Evolutionary conservation across 495 filamentous ascomycete genomes (phyloP).

Genomic region (Jackrogersella minutella): DNA sequence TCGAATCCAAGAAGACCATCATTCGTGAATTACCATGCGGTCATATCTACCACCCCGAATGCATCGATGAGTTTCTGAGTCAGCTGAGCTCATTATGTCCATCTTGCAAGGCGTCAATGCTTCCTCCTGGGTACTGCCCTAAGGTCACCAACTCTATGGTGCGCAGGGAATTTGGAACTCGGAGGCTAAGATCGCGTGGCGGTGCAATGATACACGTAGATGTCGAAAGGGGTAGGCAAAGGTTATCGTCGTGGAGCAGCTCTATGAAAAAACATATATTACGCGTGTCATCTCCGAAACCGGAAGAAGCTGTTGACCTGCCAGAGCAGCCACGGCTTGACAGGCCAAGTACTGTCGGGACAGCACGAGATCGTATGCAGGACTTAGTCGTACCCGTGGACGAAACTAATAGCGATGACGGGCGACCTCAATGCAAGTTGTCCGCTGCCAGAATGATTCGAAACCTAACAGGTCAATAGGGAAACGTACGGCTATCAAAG

Average conservation of each 20-base stretch:
- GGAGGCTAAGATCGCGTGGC: constrained; percentile 51
- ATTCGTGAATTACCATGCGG: constrained; percentile 87
- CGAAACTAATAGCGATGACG: constrained; percentile 46
- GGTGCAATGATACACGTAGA: constrained; percentile 27
- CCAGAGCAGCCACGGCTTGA: constrained; percentile 29
- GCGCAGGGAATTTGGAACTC: constrained; percentile 68
- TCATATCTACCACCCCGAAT: constrained; percentile 90
- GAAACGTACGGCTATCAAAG: constrained; percentile 37
- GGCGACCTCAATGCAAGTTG: constrained; percentile 42
- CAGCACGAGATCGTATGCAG: constrained; percentile 40
- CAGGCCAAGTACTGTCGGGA: constrained; percentile 17
- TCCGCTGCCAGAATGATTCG: neutral
- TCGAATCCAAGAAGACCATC: constrained; percentile 67
- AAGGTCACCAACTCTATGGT: constrained; percentile 86
- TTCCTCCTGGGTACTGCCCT: constrained; percentile 72
- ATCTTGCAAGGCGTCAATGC: constrained; percentile 80
- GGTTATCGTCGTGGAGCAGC: constrained; percentile 37
- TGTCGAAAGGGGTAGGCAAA: constrained; percentile 32
- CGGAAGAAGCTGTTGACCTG: constrained; percentile 35
- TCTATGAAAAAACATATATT: constrained; percentile 37
- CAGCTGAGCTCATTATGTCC: constrained; percentile 82
- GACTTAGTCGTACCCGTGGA: constrained; percentile 42
- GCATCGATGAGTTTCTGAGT: constrained; percentile 81
- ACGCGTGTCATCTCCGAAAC: constrained; percentile 23
- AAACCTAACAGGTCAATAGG: constrained; percentile 28